A percentile compares a stretch with the other conserved stretches of the same genome.
Evolutionary conservation across 352 stramenopile species (phyloP).

Genomic region (Phytopythium cucurbitacearum): DNA sequence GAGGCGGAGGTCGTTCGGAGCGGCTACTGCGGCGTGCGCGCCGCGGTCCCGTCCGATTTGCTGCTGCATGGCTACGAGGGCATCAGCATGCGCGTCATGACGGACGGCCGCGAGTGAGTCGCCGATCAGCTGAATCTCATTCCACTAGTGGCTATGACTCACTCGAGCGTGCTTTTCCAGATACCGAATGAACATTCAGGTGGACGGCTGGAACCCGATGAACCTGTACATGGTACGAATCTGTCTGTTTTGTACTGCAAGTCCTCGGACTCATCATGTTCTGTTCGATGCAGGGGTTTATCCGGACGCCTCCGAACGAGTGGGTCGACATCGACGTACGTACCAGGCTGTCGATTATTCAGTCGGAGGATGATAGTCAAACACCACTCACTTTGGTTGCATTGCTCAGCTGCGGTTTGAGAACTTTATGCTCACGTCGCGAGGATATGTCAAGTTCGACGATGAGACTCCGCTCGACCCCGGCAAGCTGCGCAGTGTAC

Average conservation of each 20-base stretch:
- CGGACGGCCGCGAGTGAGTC: constrained; percentile 67
- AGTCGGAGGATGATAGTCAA: background rate
- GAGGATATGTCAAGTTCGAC: constrained; percentile 80
- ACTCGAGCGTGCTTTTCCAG: constrained; percentile 12
- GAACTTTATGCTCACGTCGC: constrained; percentile 78
- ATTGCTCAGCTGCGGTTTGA: constrained; percentile 55
- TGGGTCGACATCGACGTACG: constrained; percentile 80
- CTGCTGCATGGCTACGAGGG: constrained; percentile 81
- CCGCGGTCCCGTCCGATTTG: constrained; percentile 42
- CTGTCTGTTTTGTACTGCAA: background rate
- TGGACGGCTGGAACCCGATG: constrained; percentile 85
- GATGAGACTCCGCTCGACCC: constrained; percentile 73
- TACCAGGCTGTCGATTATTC: background rate
- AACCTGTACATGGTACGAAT: constrained; percentile 81
- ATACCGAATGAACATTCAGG: constrained; percentile 82
- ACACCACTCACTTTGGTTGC: background rate
- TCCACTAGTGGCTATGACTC: background rate
- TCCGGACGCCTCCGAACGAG: constrained; percentile 70
- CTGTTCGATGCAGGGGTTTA: constrained; percentile 52
- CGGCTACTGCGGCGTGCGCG: constrained; percentile 79
- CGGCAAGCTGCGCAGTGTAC: constrained; percentile 70
- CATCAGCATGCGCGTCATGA: constrained; percentile 84
- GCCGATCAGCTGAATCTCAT: background rate
- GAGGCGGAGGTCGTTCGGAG: constrained; percentile 76
- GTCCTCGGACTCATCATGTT: background rate